Base-by-base conservation (phyloP, 2,329 filamentous ascomycete genomes). In the Aspergillus sp. region DNA sequence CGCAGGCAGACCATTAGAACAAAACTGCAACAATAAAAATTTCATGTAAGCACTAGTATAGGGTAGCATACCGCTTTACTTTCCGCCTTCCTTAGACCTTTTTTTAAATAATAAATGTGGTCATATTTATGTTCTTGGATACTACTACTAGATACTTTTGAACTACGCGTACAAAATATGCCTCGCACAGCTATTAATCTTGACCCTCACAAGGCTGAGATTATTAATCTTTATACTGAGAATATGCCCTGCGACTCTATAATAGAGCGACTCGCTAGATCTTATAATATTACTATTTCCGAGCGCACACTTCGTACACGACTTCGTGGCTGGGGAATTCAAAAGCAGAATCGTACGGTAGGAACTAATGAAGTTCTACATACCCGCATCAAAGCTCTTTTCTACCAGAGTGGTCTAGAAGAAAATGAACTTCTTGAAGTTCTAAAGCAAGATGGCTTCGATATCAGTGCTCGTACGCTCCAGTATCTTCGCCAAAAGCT, bases 121-220 rank as follows among this genome's bases (percentile, higher is more conserved):
- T 22, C 22, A n/a, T n/a, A n/a, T n/a, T n/a, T n/a, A n/a, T n/a
- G n/a, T 22, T 22, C 22, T 5, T 22, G 22, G 5, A 22, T 22
- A 22, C 22, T 22, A 22, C 22, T 22, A 22, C 22, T 22, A 22
- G 3, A 22, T 22, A 22, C 5, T 22, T 22, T 3, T 22, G 22
- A 22, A 22, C 22, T 22, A 3, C 22, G 5, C 22, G 22, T 22
- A 22, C 22, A 5, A 22, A 22, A 3, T 22, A 43, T 53, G 26
- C 20, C 32, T 49, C 32, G 47, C 13, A 17, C 30, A 49, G 8
- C 57, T 63, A 51, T 56, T 39, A 12, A 47, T 38, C 41, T 56
- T 76, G 60, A 78, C 78, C 66, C 57, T 65, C 43, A 78, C 75
- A 2, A 72, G 76, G 56, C 75, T 71, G 1, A 53, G 55, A 2